phyloP scores from a whole-genome alignment of 805 yeast genomes.

The Pichia heedii region DNA sequence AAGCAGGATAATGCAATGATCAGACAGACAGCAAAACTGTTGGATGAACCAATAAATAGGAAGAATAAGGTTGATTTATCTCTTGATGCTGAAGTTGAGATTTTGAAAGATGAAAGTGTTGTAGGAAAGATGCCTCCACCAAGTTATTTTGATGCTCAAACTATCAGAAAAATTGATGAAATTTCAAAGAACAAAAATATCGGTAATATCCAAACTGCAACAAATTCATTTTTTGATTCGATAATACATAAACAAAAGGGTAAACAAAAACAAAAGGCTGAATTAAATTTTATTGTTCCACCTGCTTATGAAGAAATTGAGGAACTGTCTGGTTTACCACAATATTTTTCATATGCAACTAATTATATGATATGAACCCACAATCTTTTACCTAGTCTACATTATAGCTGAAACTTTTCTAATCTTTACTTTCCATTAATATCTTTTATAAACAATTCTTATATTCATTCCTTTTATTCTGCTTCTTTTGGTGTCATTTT shows the following conservation, averaged over 20 bases:
- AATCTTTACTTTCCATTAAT: neutral
- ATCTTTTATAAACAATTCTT: neutral
- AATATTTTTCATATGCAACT: slow-evolving; percentile 1
- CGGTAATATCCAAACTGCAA: neutral
- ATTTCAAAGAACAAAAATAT: neutral
- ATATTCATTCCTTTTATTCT: neutral
- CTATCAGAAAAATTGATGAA: neutral
- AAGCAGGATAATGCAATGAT: slow-evolving; percentile 16
- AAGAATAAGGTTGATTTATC: slow-evolving; percentile 19
- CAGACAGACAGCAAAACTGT: slow-evolving; percentile 13
- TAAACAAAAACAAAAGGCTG: slow-evolving; percentile 1
- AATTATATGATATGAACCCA: too few relatives aligned
- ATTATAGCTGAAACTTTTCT: neutral
- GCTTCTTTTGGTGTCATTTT: neutral
- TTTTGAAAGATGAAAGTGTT: slow-evolving; percentile 16
- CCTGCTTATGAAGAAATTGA: slow-evolving; percentile 12
- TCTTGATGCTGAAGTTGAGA: slow-evolving; percentile 13
- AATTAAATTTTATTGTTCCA: slow-evolving; percentile 8
- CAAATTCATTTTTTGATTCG: neutral
- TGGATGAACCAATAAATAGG: slow-evolving; percentile 11
- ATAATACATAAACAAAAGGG: neutral
- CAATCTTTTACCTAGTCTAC: too few relatives aligned
- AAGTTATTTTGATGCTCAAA: slow-evolving; percentile 7
- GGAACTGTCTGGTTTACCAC: slow-evolving; percentile 6
- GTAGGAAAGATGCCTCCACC: slow-evolving; percentile 18